Conservation (phyloP, 441 rosid species). For the Hypseocharis bilobata region DNA sequence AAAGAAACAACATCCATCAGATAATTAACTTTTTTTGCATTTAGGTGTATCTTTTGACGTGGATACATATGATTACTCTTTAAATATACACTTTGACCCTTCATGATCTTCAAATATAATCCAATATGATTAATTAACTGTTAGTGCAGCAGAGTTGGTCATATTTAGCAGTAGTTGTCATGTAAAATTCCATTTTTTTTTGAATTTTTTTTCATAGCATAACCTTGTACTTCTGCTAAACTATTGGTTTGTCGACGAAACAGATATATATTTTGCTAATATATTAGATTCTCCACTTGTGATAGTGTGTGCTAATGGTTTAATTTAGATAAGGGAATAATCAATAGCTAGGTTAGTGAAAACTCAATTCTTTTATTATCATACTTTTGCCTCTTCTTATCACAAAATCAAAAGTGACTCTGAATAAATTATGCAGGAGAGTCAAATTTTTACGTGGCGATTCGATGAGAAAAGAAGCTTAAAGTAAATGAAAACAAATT, state of each 20-base stretch:
- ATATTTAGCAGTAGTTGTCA: constrained; percentile 1
- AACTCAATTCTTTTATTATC: too few relatives aligned
- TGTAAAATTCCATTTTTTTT: neutral
- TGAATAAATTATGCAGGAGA: neutral
- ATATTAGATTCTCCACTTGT: neutral
- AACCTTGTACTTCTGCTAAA: neutral
- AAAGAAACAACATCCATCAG: too few relatives aligned
- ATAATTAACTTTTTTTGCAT: too few relatives aligned
- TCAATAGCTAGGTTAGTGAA: neutral
- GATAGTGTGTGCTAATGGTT: neutral
- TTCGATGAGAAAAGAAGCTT: constrained; percentile 5
- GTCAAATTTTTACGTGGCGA: constrained; percentile 20
- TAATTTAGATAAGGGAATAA: neutral
- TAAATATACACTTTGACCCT: too few relatives aligned
- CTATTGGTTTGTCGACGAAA: neutral
- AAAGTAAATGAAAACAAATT: neutral
- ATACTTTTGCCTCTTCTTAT: too few relatives aligned
- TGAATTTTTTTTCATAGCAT: neutral
- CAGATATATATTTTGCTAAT: neutral
- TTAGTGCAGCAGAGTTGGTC: neutral
- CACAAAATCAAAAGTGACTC: neutral
- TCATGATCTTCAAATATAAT: too few relatives aligned
- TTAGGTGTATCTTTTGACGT: too few relatives aligned
- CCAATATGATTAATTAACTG: too few relatives aligned
- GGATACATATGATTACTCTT: too few relatives aligned